Conservation (phyloP, 2,329 filamentous ascomycete species). For the Fusarium euwallaceae region DNA sequence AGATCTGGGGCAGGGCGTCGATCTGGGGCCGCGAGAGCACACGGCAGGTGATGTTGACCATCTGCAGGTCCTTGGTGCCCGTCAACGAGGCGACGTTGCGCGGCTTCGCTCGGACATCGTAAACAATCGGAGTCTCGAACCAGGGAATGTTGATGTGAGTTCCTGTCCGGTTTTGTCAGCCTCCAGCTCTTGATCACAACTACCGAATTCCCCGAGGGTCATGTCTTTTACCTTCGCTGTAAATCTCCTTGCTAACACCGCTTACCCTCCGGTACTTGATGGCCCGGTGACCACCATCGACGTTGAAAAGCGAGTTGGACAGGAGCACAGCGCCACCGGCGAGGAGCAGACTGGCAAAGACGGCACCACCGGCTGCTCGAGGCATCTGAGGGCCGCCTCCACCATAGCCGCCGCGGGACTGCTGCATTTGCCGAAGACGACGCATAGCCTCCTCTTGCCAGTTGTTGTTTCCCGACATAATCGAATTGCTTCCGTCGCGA, state of each 20-base stretch:
- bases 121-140: conserved; percentile 97
- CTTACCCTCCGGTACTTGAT: conserved; percentile 97
- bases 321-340: conserved; percentile 65
- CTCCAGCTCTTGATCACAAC: conserved; percentile 16
- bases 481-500: conserved; percentile 14
- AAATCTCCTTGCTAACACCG: conserved; percentile 97
- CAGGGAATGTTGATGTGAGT: conserved; percentile 95
- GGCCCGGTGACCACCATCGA: conserved; percentile 97
- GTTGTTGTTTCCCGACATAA: conserved; percentile 55
- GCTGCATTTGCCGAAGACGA: conserved; percentile 63
- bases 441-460: conserved; percentile 66
- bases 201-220: conserved; percentile 30
- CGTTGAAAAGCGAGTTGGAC: conserved; percentile 78
- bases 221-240: conserved; percentile 79
- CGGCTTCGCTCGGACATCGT: conserved; percentile 98
- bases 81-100: conserved; percentile 97
- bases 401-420: conserved; percentile 58
- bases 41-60: conserved; percentile 99
- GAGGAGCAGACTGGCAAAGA: conserved; percentile 59
- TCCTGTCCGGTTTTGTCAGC: conserved; percentile 63
- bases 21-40: conserved; percentile 93
- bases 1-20: conserved; percentile 93
- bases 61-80: conserved; percentile 98
- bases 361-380: conserved; percentile 54
- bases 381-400: conserved; percentile 59